Percentiles rank a stretch among this genome's conserved stretches.
Evolutionary conservation across 768 basidiomycete species (phyloP).

Genomic region (Phylloporus sp.): DNA sequence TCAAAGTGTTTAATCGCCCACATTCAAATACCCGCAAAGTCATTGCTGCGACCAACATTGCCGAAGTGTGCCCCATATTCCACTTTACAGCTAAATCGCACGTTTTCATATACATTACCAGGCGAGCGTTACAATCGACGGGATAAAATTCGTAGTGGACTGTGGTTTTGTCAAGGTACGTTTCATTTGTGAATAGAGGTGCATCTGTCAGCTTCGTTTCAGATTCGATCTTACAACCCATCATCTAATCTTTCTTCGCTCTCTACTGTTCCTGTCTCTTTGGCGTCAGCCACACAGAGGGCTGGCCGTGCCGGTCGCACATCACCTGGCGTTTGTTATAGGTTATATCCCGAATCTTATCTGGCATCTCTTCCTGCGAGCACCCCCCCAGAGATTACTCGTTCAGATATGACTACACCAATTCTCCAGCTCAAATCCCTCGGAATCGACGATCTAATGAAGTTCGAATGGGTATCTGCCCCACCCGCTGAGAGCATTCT

Average conservation of each 20-base stretch:
- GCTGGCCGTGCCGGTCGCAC: constrained; percentile 95
- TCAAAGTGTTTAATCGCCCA: constrained; percentile 75
- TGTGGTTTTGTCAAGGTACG: constrained; percentile 91
- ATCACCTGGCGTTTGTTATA: constrained; percentile 86
- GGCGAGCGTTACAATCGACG: constrained; percentile 97
- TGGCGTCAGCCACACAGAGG: constrained; percentile 88
- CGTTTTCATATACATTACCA: constrained; percentile 24
- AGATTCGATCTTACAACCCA: constrained; percentile 92
- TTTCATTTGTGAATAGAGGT: not conserved
- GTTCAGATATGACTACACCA: constrained; percentile 87
- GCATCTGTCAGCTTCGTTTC: not conserved
- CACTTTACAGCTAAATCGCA: not conserved
- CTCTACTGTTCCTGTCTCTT: constrained; percentile 75
- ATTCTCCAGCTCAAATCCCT: constrained; percentile 92
- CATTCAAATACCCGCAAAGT: constrained; percentile 82
- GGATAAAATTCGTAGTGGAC: constrained; percentile 91
- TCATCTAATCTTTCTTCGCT: constrained; percentile 81
- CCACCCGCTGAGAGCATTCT: constrained; percentile 86
- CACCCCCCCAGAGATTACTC: constrained; percentile 86
- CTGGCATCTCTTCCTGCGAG: constrained; percentile 60
- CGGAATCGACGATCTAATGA: constrained; percentile 92
- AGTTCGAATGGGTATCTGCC: constrained; percentile 90
- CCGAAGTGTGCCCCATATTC: constrained; percentile 56
- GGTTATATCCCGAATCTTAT: constrained; percentile 72
- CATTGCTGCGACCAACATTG: constrained; percentile 92